Evolutionary conservation across 129 eudicot genomes (phyloP), one percentile per base, ranked within the genome.

Genomic region (Flaveria bidentis): DNA sequence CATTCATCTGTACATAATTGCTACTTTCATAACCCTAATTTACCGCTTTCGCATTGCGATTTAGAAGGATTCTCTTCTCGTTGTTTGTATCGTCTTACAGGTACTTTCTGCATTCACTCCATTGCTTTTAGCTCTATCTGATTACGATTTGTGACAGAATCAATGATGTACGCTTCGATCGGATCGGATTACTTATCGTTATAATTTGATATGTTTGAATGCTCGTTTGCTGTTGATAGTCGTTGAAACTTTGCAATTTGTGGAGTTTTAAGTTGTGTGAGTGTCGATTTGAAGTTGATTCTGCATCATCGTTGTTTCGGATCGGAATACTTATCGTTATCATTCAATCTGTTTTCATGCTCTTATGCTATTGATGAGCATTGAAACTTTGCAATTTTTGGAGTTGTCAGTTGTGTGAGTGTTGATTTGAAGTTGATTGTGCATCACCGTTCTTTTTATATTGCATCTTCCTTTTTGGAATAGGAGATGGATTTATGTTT

Each of bases 141-240:
- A 74, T 63, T 30, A 51, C 46, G 12, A 25, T 16, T 25, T 45
- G 28, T 58, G 44, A 41, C n/a, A 6, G 41, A 57, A 20, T 20
- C 14, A 23, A 7, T 44, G 44, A 62, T 17, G 16, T 49, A 42
- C 25, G 42, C 10, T 60, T 74, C 69, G 44, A 58, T 74, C 11
- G 26, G 69, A 58, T 58, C 11, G 25, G 60, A 53, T 17, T 55
- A 55, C 78, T 3, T 74, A 4, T 56, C 77, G 33, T 36, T 56
- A 53, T 55, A 1, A 14, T 28, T 57, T n/a, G 41, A 42, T 9
- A 5, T 60, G 11, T 60, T 16, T 58, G 14, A 4, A n/a, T 73
- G 77, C 57, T 73, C 77, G 68, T 56, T 44, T 44, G 44, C 42
- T 69, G 61, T 50, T n/a, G 76, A 73, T 73, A 49, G n/a, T 50